Base-by-base conservation (phyloP, 2,329 filamentous ascomycete species). In the Colletotrichum sp. region DNA sequence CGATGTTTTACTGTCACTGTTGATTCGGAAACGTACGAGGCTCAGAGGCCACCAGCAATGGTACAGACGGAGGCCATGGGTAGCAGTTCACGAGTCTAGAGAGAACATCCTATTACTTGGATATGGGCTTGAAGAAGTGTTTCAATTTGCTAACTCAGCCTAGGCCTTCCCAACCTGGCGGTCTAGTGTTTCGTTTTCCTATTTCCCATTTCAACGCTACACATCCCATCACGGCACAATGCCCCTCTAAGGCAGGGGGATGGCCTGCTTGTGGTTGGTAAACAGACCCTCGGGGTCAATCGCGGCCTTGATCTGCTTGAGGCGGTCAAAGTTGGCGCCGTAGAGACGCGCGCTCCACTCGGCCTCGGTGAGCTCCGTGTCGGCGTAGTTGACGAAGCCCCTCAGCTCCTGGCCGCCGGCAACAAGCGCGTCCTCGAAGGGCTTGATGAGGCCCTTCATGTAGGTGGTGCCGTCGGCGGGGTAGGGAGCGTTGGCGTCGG, bases 381-480 rank as follows among this genome's bases (percentile, higher is more conserved):
- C 77, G 28, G 68, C 74, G 64, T 78, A 78, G 71, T 78, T 77
- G 71, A 77, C 75, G 52, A 77, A 78, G 32, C 75, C 71, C 13
- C 77, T 68, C 34, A 78, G 75, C 15, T 71, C 34, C 7, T 24
- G n/a, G 44, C 77, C 77, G 18, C 52, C 71, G 49, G 57, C 71
- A 7, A 68, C 64, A 8, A 78, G 71, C 34, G 77, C 75, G 15
- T 77, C 64, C 71, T 77, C 77, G 28, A 78, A 78, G 62, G 77
- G 77, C 66, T 79, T 79, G 21, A 71, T 36, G 21, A 92, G 81
- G 77, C 89, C 84, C 39, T 88, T 86, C 34, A 85, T 85, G 79
- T 89, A 89, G 5, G 83, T 83, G 1, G 86, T 84, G 68, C 87
- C 86, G 79, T 88, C 87, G 63, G 87, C 82, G 13, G 88, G 87